Conservation (phyloP, 305 asterid species). For the Solanum hybrid region DNA sequence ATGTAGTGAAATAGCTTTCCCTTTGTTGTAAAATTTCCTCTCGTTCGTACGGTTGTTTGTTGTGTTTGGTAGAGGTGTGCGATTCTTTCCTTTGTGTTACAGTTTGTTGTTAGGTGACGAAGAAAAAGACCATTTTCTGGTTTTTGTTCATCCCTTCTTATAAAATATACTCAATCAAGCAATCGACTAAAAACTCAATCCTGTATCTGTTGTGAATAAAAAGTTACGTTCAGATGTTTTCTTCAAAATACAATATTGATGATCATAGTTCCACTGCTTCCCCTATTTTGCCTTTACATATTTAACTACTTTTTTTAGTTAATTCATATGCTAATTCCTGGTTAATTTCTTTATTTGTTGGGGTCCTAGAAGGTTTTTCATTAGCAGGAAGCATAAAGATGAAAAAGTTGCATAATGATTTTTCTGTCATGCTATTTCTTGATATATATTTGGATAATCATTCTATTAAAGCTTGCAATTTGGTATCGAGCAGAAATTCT, state of each 20-base stretch:
- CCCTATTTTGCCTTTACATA: background rate
- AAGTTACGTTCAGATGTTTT: background rate
- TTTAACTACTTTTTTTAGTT: background rate
- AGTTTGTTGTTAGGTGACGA: background rate
- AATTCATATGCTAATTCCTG: background rate
- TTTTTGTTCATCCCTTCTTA: background rate
- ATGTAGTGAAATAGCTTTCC: background rate
- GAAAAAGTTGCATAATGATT: background rate
- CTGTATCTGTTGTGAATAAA: background rate
- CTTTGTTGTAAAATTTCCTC: background rate
- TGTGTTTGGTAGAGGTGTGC: background rate
- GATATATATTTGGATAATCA: background rate
- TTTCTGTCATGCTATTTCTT: background rate
- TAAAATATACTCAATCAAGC: background rate
- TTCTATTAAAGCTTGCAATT: background rate
- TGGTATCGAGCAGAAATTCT: constrained; percentile 52
- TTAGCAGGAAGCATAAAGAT: background rate
- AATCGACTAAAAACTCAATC: background rate
- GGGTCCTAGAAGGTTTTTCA: background rate
- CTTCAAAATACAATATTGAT: background rate
- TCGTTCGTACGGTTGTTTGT: background rate
- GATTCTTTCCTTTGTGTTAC: background rate
- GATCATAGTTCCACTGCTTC: background rate
- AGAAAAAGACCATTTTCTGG: background rate
- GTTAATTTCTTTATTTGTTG: background rate